These are phyloP conservation scores for Zancudomyces culisetae DNA, from an alignment of 371 early-diverging fungal genomes.

Conservation along the genomic window DNA sequence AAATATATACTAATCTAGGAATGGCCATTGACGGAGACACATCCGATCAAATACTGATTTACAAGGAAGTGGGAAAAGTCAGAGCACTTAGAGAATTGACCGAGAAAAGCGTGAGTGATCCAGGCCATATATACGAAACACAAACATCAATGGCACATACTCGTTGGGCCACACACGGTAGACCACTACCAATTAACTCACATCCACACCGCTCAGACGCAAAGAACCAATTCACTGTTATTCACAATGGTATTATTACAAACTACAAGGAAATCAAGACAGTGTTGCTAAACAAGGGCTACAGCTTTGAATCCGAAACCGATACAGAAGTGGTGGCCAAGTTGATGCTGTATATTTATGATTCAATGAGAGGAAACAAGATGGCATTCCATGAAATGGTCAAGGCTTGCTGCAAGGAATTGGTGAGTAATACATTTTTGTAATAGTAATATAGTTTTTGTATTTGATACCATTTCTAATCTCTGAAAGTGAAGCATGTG, in stretches of 20 bases:
- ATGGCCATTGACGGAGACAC: slow-evolving; percentile 81
- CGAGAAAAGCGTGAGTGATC: slow-evolving; percentile 41
- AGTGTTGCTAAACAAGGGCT: slow-evolving; percentile 90
- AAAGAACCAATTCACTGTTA: slow-evolving; percentile 74
- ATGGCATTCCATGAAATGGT: slow-evolving; percentile 67
- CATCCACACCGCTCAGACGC: slow-evolving; percentile 95
- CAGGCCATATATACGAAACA: slow-evolving; percentile 50
- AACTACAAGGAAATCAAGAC: slow-evolving; percentile 96
- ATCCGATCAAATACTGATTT: slow-evolving; percentile 47
- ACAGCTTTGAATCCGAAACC: slow-evolving; percentile 91
- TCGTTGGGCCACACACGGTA: slow-evolving; percentile 99
- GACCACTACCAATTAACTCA: slow-evolving; percentile 83
- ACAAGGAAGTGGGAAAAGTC: slow-evolving; percentile 96
- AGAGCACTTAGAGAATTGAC: slow-evolving; percentile 65
- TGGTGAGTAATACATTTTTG: slow-evolving; percentile 24
- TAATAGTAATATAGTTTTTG: no score
- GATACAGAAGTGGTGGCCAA: slow-evolving; percentile 99
- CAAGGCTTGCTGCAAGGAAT: slow-evolving; percentile 85
- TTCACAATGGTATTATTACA: slow-evolving; percentile 99
- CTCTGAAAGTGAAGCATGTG: no score
- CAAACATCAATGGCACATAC: slow-evolving; percentile 98
- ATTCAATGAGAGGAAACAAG: slow-evolving; percentile 53
- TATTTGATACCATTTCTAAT: no score
- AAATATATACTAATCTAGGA: no score
- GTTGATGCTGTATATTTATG: slow-evolving; percentile 90